Evolutionary conservation across 2,329 filamentous ascomycete species (phyloP).

Genomic region (Colletotrichum plurivorum): DNA sequence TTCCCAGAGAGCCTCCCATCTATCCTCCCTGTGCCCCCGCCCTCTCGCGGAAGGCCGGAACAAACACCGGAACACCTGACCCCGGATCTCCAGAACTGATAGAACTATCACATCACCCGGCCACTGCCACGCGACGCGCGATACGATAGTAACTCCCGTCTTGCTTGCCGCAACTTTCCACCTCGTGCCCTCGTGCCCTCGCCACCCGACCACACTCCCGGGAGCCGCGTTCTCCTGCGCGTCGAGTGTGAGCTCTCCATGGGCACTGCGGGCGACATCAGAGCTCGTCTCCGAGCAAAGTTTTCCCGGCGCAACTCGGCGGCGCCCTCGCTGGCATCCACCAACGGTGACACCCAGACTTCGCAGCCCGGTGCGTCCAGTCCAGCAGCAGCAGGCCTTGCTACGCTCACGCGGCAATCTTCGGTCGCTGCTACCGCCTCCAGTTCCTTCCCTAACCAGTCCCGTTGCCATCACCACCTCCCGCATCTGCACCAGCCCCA

Average conservation of each 20-base stretch:
- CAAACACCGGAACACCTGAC: constrained; percentile 4
- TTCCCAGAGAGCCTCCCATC: background rate
- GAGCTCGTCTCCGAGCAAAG: constrained; percentile 62
- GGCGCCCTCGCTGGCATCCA: constrained; percentile 53
- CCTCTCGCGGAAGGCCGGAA: too few relatives aligned
- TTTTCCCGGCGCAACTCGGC: constrained; percentile 60
- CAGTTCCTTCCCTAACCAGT: constrained; percentile 8
- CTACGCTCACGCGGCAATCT: constrained; percentile 35
- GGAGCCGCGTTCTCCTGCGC: constrained; percentile 11
- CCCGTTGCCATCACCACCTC: too few relatives aligned
- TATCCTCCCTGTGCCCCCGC: too few relatives aligned
- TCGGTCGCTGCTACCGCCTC: constrained; percentile 38
- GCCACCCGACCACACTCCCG: background rate
- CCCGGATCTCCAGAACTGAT: background rate
- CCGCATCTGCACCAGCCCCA: constrained; percentile 24
- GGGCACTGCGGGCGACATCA: constrained; percentile 55
- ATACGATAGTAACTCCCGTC: constrained; percentile 2
- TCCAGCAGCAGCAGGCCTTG: background rate
- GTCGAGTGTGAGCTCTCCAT: constrained; percentile 22
- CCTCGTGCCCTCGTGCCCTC: background rate
- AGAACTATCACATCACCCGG: constrained; percentile 4
- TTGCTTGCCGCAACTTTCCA: background rate
- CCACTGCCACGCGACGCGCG: constrained; percentile 20
- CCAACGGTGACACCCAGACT: constrained; percentile 46
- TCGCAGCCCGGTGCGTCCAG: constrained; percentile 46